Evolutionary conservation across 2,329 filamentous ascomycete species (phyloP), one percentile per base, ranked within the genome.

Genomic region (Clarireedia paspali): DNA sequence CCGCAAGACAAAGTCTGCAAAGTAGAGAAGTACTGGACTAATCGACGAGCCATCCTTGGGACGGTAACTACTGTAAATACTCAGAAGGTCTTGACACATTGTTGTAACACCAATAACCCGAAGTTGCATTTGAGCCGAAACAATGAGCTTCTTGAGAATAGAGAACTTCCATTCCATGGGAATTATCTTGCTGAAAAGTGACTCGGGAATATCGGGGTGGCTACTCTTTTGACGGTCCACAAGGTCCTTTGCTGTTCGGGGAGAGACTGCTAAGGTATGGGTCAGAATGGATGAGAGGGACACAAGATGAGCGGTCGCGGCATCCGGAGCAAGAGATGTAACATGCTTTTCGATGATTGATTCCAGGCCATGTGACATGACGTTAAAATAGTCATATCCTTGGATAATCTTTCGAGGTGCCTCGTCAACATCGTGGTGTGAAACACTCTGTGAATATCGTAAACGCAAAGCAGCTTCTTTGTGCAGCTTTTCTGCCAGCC

Each of bases 51-150:
- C 60, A 53, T 68, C 57, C 61, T 67, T 76, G 12, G 36, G 34
- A 40, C 53, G 53, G 60, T 80, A 75, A 7, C 74, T 75, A 56
- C 78, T 80, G 77, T 84, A 94, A 24, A 89, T 75, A 0, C 70
- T 67, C 7, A 95, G 79, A 38, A 96, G 76, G 30, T 89, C 84
- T 7, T 67, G 68, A 61, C 88, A 87, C 80, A 96, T 86, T 20
- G 75, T 76, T n/a, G 83, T 80, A 50, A 92, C 84, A 20, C 89
- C 90, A 68, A 83, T 79, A 12, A 95, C 88, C 39, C 92, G 85
- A 39, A 96, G 76, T 66, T 95, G 89, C 90, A 97, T 96, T 65
- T 92, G 89, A 38, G 88, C 86, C 56, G 89, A 92, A 65, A 81
- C 83, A 52, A 96, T 85, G 62, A 92, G 83, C 62, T 82, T 86